phyloP scores from a whole-genome alignment of 2,329 filamentous ascomycete genomes.

The Xylaria sp. region DNA sequence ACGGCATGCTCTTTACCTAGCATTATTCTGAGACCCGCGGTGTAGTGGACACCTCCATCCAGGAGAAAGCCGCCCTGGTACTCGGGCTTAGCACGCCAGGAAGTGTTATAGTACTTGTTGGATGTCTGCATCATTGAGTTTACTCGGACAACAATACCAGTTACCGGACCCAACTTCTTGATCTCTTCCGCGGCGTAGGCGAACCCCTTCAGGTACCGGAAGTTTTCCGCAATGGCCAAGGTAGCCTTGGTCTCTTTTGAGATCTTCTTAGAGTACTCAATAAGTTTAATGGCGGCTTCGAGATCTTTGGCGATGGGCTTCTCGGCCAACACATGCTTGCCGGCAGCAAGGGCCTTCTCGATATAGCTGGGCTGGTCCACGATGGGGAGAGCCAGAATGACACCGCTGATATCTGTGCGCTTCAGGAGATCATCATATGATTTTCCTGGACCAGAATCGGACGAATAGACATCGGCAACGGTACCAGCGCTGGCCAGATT shows the following conservation, averaged over 20 bases:
- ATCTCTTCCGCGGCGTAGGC: slow-evolving; percentile 46
- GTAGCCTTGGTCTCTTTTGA: slow-evolving; percentile 34
- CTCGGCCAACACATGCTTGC: slow-evolving; percentile 66
- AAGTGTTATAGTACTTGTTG: slow-evolving; percentile 47
- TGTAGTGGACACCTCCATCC: slow-evolving; percentile 69
- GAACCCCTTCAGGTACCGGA: slow-evolving; percentile 56
- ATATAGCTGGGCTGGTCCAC: slow-evolving; percentile 53
- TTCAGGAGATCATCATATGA: slow-evolving; percentile 41
- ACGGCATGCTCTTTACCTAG: slow-evolving; percentile 45
- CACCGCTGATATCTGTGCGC: slow-evolving; percentile 40
- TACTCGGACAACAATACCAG: slow-evolving; percentile 45
- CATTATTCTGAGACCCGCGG: slow-evolving; percentile 57
- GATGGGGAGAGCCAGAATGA: slow-evolving; percentile 52
- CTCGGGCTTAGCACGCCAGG: slow-evolving; percentile 62
- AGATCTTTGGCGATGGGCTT: slow-evolving; percentile 63
- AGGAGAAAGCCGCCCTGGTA: slow-evolving; percentile 74
- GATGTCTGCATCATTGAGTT: slow-evolving; percentile 33
- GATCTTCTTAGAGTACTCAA: slow-evolving; percentile 34
- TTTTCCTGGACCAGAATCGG: slow-evolving; percentile 33
- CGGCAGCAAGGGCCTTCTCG: slow-evolving; percentile 53
- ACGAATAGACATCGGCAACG: slow-evolving; percentile 29
- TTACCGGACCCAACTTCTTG: slow-evolving; percentile 47
- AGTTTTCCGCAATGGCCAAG: slow-evolving; percentile 68
- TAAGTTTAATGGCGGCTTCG: slow-evolving; percentile 37
- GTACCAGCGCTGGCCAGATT: slow-evolving; percentile 25